phyloP scores from a whole-genome alignment of 2,329 filamentous ascomycete species.

The Alternaria angustiovoidea region DNA sequence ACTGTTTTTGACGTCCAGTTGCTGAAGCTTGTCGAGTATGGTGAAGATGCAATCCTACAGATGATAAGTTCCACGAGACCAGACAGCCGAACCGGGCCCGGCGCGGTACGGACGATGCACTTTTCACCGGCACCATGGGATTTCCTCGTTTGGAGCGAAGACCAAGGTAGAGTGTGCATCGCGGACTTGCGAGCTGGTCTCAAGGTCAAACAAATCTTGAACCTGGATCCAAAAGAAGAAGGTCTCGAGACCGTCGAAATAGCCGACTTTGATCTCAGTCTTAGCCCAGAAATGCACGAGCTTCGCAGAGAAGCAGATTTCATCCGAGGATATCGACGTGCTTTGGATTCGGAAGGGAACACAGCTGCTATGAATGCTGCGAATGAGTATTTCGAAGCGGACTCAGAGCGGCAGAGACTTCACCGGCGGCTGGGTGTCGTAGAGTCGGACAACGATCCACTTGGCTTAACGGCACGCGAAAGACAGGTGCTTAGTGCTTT shows the following conservation, averaged over 20 bases:
- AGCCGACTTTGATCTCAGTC: conserved; percentile 57
- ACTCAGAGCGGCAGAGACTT: conserved; percentile 43
- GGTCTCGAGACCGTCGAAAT: conserved; percentile 66
- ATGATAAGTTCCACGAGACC: conserved; percentile 81
- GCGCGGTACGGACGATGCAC: conserved; percentile 87
- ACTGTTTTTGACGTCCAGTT: conserved; percentile 72
- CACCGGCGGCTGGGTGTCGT: conserved; percentile 49
- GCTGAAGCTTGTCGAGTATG: conserved; percentile 51
- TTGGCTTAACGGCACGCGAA: conserved; percentile 56
- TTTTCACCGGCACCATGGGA: conserved; percentile 93
- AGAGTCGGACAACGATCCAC: conserved; percentile 55
- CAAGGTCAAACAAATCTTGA: conserved; percentile 72
- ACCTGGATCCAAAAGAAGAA: conserved; percentile 66
- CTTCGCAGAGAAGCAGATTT: conserved; percentile 57
- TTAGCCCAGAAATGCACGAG: conserved; percentile 55
- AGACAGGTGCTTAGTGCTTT: conserved; percentile 57
- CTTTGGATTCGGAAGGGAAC: conserved; percentile 49
- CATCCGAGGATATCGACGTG: conserved; percentile 54
- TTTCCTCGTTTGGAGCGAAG: conserved; percentile 92
- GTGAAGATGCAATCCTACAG: conserved; percentile 72
- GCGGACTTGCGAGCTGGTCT: conserved; percentile 76
- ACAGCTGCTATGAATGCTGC: conserved; percentile 51
- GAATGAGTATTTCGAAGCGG: conserved; percentile 55
- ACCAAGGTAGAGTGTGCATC: conserved; percentile 77
- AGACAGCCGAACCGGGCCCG: conserved; percentile 65